These are phyloP conservation scores for Aspergillus cavernicola DNA, from an alignment of 495 filamentous ascomycete genomes.

Conservation along the genomic window DNA sequence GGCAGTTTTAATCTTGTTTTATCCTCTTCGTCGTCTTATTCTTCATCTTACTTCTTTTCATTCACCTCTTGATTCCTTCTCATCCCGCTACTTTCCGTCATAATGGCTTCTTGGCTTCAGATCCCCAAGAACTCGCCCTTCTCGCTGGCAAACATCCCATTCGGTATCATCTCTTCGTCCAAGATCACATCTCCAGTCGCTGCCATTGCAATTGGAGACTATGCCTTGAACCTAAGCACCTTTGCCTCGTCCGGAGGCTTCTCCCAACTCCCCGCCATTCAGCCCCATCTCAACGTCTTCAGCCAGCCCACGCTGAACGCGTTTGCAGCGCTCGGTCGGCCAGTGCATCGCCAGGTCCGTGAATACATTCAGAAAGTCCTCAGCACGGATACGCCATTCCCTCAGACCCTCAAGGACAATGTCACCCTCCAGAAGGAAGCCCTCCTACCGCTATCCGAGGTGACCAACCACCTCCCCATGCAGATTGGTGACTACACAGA, in stretches of 20 bases:
- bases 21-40: background rate
- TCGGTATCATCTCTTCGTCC: conserved; percentile 75
- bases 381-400: conserved; percentile 53
- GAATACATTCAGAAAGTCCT: conserved; percentile 72
- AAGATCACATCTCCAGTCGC: conserved; percentile 52
- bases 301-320: conserved; percentile 69
- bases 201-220: conserved; percentile 75
- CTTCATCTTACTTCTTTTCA: too few relatives aligned
- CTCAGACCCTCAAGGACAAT: conserved; percentile 58
- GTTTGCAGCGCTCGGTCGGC: conserved; percentile 74
- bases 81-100: background rate
- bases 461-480: conserved; percentile 78
- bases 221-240: conserved; percentile 70
- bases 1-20: background rate
- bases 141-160: conserved; percentile 86
- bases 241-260: conserved; percentile 62
- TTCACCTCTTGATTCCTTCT: background rate
- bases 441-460: conserved; percentile 52
- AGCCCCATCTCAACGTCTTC: conserved; percentile 59
- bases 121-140: conserved; percentile 68
- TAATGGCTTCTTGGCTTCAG: conserved; percentile 63
- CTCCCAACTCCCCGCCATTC: conserved; percentile 53
- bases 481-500: conserved; percentile 94
- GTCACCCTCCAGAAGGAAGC: conserved; percentile 45
- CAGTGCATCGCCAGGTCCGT: conserved; percentile 68